These are phyloP conservation scores for Eimeria brunetti DNA, from an alignment of 169 alveolate genomes.

Conservation along the genomic window DNA sequence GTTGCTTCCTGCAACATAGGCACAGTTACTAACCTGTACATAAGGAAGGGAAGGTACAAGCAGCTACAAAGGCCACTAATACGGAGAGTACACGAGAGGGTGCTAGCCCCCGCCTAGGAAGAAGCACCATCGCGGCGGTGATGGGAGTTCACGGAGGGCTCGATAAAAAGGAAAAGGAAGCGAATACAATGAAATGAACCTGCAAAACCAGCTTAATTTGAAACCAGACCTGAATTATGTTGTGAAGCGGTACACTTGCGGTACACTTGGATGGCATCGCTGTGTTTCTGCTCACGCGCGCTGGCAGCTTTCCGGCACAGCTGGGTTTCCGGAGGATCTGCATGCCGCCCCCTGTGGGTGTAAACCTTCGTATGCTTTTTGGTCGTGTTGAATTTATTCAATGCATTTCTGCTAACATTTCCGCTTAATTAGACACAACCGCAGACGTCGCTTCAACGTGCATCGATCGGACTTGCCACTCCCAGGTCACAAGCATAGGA, in stretches of 20 bases:
- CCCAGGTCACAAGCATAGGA: neutral
- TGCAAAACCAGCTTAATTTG: neutral
- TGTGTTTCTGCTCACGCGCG: neutral
- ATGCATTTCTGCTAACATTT: neutral
- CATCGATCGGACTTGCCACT: neutral
- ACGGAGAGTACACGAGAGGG: conserved; percentile 19
- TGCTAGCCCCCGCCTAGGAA: conserved; percentile 49
- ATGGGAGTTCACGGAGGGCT: neutral
- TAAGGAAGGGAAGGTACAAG: conserved; percentile 5
- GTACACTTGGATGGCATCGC: neutral
- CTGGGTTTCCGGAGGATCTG: conserved; percentile 17
- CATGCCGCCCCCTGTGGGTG: neutral
- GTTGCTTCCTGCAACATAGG: neutral
- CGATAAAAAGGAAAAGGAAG: neutral
- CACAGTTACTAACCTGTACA: conserved; percentile 31
- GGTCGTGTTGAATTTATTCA: neutral
- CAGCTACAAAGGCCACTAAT: neutral
- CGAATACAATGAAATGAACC: neutral
- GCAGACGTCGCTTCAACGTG: neutral
- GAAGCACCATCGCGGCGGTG: conserved; percentile 24
- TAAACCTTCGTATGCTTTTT: neutral
- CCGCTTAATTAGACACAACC: neutral
- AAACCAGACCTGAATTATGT: conserved; percentile 5
- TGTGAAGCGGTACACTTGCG: conserved; percentile 7
- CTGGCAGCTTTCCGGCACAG: conserved; percentile 23